phyloP scores from a whole-genome alignment of 225 moss, liverwort and hornwort genomes.

The Polytrichum formosum region DNA sequence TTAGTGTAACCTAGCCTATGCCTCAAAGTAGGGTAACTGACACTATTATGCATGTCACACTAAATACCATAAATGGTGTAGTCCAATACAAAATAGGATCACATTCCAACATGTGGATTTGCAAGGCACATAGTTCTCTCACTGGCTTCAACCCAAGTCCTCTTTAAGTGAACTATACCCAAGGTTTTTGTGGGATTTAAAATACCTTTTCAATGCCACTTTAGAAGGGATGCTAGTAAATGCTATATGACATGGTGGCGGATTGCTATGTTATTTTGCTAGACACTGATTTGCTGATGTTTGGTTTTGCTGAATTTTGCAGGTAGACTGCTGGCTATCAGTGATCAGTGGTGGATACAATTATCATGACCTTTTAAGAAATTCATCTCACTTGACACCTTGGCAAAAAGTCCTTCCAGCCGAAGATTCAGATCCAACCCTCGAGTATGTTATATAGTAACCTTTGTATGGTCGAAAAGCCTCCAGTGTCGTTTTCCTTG shows the following conservation, averaged over 20 bases:
- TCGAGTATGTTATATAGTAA: conserved; percentile 9
- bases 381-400: conserved; percentile 38
- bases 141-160: too few relatives aligned
- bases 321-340: conserved; percentile 92
- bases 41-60: too few relatives aligned
- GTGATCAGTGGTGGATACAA: conserved; percentile 67
- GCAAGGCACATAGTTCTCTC: too few relatives aligned
- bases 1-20: too few relatives aligned
- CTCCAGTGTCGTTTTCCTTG: neutral
- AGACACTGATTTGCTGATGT: neutral
- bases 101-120: too few relatives aligned
- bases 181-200: neutral
- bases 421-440: conserved; percentile 51
- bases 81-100: too few relatives aligned
- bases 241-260: neutral
- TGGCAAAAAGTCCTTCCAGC: conserved; percentile 58
- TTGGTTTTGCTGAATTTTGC: conserved; percentile 16
- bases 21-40: too few relatives aligned
- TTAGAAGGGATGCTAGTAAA: neutral
- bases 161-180: too few relatives aligned
- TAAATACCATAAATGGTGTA: too few relatives aligned
- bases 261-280: neutral
- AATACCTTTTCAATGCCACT: neutral
- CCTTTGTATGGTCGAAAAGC: neutral
- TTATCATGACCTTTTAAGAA: conserved; percentile 50